Evolutionary conservation across 306 rosid species (phyloP).

Genomic region (Inga laurina): DNA sequence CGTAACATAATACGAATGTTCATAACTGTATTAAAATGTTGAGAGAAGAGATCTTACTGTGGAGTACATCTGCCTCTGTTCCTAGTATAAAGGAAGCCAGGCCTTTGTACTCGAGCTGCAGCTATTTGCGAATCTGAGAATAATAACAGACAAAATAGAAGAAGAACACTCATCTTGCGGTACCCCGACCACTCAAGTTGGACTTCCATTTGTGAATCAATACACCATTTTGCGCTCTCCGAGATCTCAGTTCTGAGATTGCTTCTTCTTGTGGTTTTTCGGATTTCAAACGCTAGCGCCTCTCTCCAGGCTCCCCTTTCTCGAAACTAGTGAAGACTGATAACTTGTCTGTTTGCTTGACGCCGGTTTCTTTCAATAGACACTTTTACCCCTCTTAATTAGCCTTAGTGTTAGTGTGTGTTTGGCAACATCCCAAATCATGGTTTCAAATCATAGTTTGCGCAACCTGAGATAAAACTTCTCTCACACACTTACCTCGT

Average conservation of each 20-base stretch:
- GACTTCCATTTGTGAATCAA: not conserved
- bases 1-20: not conserved
- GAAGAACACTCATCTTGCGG: constrained; percentile 7
- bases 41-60: constrained; percentile 45
- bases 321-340: constrained; percentile 37
- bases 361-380: not conserved
- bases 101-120: constrained; percentile 28
- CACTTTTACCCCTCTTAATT: constrained; percentile 6
- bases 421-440: no score
- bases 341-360: not conserved
- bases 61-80: constrained; percentile 79
- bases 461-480: no score
- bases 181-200: not conserved
- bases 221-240: not conserved
- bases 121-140: not conserved
- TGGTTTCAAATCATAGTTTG: no score
- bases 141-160: constrained; percentile 27
- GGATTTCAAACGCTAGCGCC: constrained; percentile 10
- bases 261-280: constrained; percentile 23
- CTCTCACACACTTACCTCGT: no score
- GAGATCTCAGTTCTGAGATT: constrained; percentile 15
- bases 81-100: constrained; percentile 72
- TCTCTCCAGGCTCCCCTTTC: not conserved
- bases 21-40: not conserved
- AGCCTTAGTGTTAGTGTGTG: no score